Conservation (phyloP, 2,329 filamentous ascomycete genomes). For the Monosporascus sp. region DNA sequence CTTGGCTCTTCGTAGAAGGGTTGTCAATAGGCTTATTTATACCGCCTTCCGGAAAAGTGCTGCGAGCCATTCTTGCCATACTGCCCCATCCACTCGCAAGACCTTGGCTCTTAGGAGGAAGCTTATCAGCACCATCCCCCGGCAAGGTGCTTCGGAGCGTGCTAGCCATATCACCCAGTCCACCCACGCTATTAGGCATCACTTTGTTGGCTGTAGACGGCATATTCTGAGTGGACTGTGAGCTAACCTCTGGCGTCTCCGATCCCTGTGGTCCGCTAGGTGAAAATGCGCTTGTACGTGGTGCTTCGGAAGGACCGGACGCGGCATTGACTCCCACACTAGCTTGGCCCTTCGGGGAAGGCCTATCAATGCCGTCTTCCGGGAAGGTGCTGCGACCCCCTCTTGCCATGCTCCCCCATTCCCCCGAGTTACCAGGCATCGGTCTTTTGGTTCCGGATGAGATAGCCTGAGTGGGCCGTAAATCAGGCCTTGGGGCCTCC, state of each 20-base stretch:
- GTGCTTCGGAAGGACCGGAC: too few relatives aligned
- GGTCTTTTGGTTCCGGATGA: too few relatives aligned
- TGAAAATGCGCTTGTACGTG: background rate
- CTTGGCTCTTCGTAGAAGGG: background rate
- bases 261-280: too few relatives aligned
- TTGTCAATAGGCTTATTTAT: background rate
- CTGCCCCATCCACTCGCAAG: background rate
- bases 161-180: background rate
- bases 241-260: too few relatives aligned
- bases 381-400: background rate
- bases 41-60: background rate
- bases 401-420: constrained; percentile 1
- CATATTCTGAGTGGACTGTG: too few relatives aligned
- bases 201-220: too few relatives aligned
- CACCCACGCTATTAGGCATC: too few relatives aligned
- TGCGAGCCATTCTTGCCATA: background rate
- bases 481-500: too few relatives aligned
- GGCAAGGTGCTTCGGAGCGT: background rate
- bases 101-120: background rate
- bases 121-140: background rate
- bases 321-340: too few relatives aligned
- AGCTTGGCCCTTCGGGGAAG: background rate
- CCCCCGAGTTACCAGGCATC: background rate
- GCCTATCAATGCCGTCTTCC: background rate
- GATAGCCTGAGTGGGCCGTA: too few relatives aligned